Evolutionary conservation across 768 basidiomycete genomes (phyloP).

Genomic region (Pisolithus marmoratus): DNA sequence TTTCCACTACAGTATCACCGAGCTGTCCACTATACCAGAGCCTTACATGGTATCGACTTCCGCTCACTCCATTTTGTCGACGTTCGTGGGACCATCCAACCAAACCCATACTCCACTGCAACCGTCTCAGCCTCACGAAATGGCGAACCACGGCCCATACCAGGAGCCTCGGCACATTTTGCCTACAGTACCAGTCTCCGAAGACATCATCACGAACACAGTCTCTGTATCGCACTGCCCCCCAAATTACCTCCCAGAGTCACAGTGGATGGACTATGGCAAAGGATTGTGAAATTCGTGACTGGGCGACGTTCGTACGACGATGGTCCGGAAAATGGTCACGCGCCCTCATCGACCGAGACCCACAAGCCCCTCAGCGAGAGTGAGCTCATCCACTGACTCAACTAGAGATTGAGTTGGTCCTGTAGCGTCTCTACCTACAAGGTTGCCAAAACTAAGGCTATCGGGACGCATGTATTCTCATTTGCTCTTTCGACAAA

Average conservation of each 20-base stretch:
- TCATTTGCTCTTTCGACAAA: too few relatives aligned
- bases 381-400: too few relatives aligned
- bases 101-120: constrained; percentile 15
- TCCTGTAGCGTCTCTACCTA: too few relatives aligned
- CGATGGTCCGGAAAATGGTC: constrained; percentile 34
- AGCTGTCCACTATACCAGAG: constrained; percentile 11
- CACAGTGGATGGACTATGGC: constrained; percentile 49
- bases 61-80: constrained; percentile 13
- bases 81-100: constrained; percentile 9
- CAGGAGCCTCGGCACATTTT: constrained; percentile 69
- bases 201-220: constrained; percentile 52
- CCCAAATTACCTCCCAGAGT: constrained; percentile 35
- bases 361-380: constrained; percentile 20
- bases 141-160: constrained; percentile 49
- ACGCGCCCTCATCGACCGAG: constrained; percentile 27
- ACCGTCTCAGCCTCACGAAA: constrained; percentile 43
- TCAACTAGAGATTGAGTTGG: too few relatives aligned
- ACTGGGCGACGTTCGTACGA: constrained; percentile 20
- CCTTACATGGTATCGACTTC: constrained; percentile 18
- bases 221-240: constrained; percentile 39
- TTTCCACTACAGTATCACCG: too few relatives aligned
- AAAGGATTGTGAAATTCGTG: constrained; percentile 31
- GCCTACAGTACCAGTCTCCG: constrained; percentile 79
- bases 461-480: too few relatives aligned
- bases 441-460: too few relatives aligned